Evolutionary conservation across 306 rosid genomes (phyloP).

Genomic region (Trifolium repens): DNA sequence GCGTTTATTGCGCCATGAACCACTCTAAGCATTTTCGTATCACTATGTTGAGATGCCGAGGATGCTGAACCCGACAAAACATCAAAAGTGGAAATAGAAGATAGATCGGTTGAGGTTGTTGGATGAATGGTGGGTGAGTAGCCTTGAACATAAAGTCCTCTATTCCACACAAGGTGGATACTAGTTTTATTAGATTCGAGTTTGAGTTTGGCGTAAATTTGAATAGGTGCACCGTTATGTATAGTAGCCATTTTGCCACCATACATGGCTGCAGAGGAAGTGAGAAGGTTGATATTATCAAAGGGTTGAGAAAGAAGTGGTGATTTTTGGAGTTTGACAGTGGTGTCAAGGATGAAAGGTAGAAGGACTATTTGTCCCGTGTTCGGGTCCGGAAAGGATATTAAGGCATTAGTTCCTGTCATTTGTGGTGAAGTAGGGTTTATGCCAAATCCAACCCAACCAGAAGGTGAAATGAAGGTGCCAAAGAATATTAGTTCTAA

Average conservation of each 20-base stretch:
- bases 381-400: constrained; percentile 83
- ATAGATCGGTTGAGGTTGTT: constrained; percentile 71
- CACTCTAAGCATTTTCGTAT: constrained; percentile 45
- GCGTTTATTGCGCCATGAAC: constrained; percentile 74
- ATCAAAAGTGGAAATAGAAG: constrained; percentile 74
- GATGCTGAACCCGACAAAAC: constrained; percentile 70
- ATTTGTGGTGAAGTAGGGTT: constrained; percentile 78
- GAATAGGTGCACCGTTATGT: constrained; percentile 75
- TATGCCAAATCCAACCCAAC: constrained; percentile 94
- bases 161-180: constrained; percentile 81
- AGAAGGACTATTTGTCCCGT: constrained; percentile 75
- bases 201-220: constrained; percentile 67
- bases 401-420: constrained; percentile 81
- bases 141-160: constrained; percentile 93
- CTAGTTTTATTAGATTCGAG: constrained; percentile 67
- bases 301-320: constrained; percentile 87
- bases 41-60: constrained; percentile 46
- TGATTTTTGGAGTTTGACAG: constrained; percentile 73
- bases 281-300: constrained; percentile 63
- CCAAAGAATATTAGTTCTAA: constrained; percentile 83
- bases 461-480: constrained; percentile 91
- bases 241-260: constrained; percentile 80
- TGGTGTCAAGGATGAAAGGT: constrained; percentile 76
- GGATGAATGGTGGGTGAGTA: constrained; percentile 96
- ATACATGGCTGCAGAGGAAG: constrained; percentile 71